Conservation (phyloP, 495 filamentous ascomycete species). For the Aspergillus asperescens region DNA sequence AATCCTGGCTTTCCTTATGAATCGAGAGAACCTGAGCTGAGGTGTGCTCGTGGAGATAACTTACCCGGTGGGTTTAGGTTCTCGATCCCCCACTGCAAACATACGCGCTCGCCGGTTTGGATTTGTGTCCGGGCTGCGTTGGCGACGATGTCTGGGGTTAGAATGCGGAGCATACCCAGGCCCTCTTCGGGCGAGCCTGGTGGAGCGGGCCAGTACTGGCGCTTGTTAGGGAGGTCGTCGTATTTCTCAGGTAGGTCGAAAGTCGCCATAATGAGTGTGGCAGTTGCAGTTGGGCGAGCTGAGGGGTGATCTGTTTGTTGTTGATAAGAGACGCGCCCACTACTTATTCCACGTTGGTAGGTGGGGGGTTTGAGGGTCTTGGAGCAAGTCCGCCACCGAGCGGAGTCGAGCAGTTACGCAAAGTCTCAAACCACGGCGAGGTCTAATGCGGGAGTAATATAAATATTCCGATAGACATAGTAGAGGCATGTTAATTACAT, state of each 20-base stretch:
- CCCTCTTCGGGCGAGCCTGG: slow-evolving; percentile 46
- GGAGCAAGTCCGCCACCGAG: slow-evolving; percentile 19
- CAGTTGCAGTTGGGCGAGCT: not conserved
- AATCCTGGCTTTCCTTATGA: slow-evolving; percentile 36
- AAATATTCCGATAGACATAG: slow-evolving; percentile 14
- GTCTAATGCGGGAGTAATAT: slow-evolving; percentile 4
- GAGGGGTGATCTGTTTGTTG: not conserved
- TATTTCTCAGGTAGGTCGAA: slow-evolving; percentile 34
- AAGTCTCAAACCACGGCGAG: not conserved
- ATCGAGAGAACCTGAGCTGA: not conserved
- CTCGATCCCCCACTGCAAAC: slow-evolving; percentile 48
- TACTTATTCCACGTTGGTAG: not conserved
- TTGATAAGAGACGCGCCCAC: not conserved
- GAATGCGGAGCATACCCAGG: slow-evolving; percentile 48
- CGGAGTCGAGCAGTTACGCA: not conserved
- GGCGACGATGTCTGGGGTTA: slow-evolving; percentile 46
- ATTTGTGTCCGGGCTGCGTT: slow-evolving; percentile 44
- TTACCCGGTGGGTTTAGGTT: slow-evolving; percentile 44
- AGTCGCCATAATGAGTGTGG: slow-evolving; percentile 19
- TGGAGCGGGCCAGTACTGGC: slow-evolving; percentile 43
- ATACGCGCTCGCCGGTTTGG: slow-evolving; percentile 44
- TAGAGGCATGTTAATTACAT: slow-evolving; percentile 18
- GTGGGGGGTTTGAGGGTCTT: slow-evolving; percentile 1
- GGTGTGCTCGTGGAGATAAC: not conserved
- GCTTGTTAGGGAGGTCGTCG: slow-evolving; percentile 47